A percentile compares a stretch with the other conserved stretches of the same genome.
phyloP scores from a whole-genome alignment of 306 rosid species.

The Casuarina equisetifolia region DNA sequence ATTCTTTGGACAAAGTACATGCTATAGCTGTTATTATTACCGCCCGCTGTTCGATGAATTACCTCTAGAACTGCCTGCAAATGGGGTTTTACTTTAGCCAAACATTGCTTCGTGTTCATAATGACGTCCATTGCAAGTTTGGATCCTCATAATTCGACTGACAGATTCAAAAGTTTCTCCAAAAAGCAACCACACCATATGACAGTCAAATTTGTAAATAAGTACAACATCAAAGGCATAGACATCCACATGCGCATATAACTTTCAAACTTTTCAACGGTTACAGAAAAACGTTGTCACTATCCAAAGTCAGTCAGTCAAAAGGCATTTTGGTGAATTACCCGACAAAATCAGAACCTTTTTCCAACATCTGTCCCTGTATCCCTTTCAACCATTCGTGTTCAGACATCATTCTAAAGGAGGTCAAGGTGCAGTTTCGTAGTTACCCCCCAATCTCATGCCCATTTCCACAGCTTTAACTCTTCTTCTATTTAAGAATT shows the following conservation, averaged over 20 bases:
- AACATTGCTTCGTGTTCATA: background rate
- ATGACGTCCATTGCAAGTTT: no score
- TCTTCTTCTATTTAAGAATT: slow-evolving; percentile 57
- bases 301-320: slow-evolving; percentile 55
- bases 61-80: slow-evolving; percentile 14
- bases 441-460: slow-evolving; percentile 39
- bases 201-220: slow-evolving; percentile 3
- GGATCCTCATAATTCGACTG: background rate
- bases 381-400: slow-evolving; percentile 57
- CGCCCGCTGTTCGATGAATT: background rate
- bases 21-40: background rate
- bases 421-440: slow-evolving; percentile 66
- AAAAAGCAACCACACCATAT: background rate
- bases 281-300: slow-evolving; percentile 43
- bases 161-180: background rate
- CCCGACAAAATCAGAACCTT: slow-evolving; percentile 84
- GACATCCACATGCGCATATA: slow-evolving; percentile 19
- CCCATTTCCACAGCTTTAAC: slow-evolving; percentile 25
- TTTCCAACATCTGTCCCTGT: slow-evolving; percentile 78
- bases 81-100: background rate
- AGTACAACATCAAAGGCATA: slow-evolving; percentile 21
- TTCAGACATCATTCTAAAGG: slow-evolving; percentile 53
- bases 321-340: slow-evolving; percentile 55
- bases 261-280: slow-evolving; percentile 53
- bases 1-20: background rate